These are phyloP conservation scores for Corymbia calophylla DNA, from an alignment of 441 rosid genomes.

Conservation along the genomic window DNA sequence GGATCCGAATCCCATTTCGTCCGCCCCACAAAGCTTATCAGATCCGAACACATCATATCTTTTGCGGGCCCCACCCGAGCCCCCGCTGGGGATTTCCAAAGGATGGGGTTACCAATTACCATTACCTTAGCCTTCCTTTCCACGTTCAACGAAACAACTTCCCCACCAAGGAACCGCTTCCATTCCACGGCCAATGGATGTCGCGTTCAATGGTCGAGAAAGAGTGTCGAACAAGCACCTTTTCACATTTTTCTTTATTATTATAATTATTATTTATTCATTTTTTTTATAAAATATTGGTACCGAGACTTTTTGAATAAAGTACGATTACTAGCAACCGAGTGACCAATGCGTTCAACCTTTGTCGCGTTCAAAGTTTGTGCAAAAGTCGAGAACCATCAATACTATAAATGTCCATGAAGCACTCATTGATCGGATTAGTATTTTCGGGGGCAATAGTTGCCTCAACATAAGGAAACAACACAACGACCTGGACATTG, in stretches of 20 bases:
- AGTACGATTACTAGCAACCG: too few species aligned
- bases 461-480: background rate
- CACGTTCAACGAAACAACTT: background rate
- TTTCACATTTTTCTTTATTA: background rate
- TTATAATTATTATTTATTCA: rapidly evolving
- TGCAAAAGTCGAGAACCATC: background rate
- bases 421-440: background rate
- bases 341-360: rapidly evolving
- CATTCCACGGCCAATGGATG: background rate
- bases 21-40: background rate
- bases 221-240: background rate
- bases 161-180: background rate
- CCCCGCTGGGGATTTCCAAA: background rate
- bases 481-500: background rate
- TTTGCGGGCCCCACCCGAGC: background rate
- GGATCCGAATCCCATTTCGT: background rate
- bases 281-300: background rate
- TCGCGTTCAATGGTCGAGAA: background rate
- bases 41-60: background rate
- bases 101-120: too few species aligned
- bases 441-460: background rate
- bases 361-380: too few species aligned
- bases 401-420: too few species aligned
- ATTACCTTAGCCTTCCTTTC: background rate
- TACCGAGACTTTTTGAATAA: background rate